phyloP scores from a whole-genome alignment of 2,329 filamentous ascomycete species.

The Alternaria viburni region DNA sequence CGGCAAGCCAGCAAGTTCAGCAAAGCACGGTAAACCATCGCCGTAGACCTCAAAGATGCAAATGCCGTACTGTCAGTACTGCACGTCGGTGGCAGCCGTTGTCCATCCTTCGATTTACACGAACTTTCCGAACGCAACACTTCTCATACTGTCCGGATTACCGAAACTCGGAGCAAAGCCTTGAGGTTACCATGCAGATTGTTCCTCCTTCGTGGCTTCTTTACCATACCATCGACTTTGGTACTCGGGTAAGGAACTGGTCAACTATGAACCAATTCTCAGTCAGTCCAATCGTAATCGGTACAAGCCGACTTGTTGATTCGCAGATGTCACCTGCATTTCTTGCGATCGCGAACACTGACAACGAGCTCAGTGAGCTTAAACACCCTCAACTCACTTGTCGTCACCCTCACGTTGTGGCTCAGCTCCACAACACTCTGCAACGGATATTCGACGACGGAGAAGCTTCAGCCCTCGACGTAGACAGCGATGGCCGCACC shows the following conservation, averaged over 20 bases:
- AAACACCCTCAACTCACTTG: too few species aligned
- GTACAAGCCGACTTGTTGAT: neutral
- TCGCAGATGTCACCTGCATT: neutral
- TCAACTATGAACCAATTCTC: neutral
- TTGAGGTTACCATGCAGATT: neutral
- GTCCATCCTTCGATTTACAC: neutral
- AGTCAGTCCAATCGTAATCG: neutral
- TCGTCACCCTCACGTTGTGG: too few species aligned
- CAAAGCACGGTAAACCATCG: neutral
- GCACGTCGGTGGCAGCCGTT: neutral
- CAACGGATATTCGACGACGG: neutral
- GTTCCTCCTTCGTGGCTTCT: neutral
- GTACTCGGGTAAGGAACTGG: neutral
- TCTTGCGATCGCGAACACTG: too few species aligned
- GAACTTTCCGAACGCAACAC: neutral
- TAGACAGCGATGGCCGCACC: neutral
- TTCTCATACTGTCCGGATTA: neutral
- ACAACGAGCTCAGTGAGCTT: too few species aligned
- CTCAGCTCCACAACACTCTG: neutral
- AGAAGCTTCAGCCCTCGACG: neutral
- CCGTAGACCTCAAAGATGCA: neutral
- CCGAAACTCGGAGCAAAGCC: neutral
- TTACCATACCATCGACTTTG: neutral
- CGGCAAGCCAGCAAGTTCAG: rapidly evolving
- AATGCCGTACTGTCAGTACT: neutral